Conservation (phyloP, 305 asterid species). For the Fraxinus velutina region DNA sequence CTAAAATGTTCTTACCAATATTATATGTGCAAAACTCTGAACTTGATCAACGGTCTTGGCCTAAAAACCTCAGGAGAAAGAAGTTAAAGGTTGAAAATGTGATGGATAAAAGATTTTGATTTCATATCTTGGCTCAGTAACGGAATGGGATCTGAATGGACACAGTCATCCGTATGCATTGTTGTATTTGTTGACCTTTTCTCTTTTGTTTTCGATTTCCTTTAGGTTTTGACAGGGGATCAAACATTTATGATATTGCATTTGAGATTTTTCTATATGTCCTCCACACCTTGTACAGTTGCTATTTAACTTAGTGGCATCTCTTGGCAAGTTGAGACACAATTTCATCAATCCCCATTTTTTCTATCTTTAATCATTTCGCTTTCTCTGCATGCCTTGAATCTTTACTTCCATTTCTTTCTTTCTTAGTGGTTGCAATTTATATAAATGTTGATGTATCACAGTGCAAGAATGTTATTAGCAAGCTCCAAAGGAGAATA, state of each 20-base stretch:
- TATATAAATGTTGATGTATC: slow-evolving; percentile 24
- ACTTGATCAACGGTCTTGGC: neutral
- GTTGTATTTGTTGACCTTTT: neutral
- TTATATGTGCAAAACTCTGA: neutral
- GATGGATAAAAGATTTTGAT: neutral
- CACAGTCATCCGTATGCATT: neutral
- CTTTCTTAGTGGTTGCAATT: neutral
- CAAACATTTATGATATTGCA: neutral
- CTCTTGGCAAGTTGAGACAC: neutral
- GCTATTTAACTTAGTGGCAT: neutral
- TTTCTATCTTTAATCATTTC: neutral
- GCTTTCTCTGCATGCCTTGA: neutral
- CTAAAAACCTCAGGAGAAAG: neutral
- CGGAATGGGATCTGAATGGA: neutral
- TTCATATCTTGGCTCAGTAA: neutral
- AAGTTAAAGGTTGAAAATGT: neutral
- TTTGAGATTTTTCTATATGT: neutral
- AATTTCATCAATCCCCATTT: neutral
- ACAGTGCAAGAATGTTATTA: slow-evolving; percentile 88
- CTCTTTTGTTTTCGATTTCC: neutral
- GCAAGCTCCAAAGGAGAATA: slow-evolving; percentile 83
- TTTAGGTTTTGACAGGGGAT: neutral
- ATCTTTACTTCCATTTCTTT: neutral
- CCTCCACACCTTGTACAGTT: neutral
- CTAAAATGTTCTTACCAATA: neutral